Conservation (phyloP, 768 basidiomycete species). For the Auricularia sp. region DNA sequence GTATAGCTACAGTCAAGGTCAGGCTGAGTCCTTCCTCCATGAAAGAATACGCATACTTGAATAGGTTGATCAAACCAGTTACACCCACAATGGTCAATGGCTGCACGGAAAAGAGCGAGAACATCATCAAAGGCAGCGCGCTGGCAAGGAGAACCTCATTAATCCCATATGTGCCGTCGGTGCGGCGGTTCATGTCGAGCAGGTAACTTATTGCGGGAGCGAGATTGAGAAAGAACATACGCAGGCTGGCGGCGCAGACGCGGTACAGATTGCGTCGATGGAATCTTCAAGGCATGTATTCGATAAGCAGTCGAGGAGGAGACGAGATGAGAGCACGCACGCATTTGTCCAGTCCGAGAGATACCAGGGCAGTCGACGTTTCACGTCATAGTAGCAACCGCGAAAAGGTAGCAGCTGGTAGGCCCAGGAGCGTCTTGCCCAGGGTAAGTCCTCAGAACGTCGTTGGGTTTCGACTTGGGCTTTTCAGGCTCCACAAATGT, state of each 20-base stretch:
- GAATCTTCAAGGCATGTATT: not conserved
- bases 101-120: conserved; percentile 28
- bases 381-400: not conserved
- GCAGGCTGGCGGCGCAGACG: not conserved
- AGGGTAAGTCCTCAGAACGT: not conserved
- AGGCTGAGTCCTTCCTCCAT: not conserved
- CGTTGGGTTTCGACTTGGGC: not conserved
- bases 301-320: not conserved
- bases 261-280: not conserved
- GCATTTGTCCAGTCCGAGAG: not conserved
- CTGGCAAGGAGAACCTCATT: conserved; percentile 27
- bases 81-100: conserved; percentile 35
- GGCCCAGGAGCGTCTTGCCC: not conserved
- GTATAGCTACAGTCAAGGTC: conserved; percentile 13
- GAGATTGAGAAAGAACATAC: not conserved
- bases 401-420: not conserved
- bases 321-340: not conserved
- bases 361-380: not conserved
- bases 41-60: conserved; percentile 13
- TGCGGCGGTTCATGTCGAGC: conserved; percentile 1
- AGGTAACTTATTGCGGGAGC: not conserved
- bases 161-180: conserved; percentile 23
- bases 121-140: conserved; percentile 25
- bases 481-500: conserved; percentile 1
- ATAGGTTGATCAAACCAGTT: conserved; percentile 29